Evolutionary conservation across 192 early-diverging fungal species (phyloP).

Genomic region (Gamsiella multidivaricata): DNA sequence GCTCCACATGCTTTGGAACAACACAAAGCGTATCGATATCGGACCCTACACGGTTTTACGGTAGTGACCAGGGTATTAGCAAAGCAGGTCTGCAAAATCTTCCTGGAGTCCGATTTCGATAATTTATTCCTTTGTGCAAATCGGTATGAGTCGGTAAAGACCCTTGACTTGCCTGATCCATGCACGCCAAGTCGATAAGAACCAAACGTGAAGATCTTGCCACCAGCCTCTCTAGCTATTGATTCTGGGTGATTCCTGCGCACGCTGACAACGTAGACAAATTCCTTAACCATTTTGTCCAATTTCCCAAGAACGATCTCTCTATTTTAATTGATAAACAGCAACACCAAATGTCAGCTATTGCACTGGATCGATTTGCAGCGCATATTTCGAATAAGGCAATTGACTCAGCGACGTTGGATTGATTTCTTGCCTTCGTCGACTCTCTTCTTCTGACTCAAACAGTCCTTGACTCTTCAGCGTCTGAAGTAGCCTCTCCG

Average conservation of each 20-base stretch:
- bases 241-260: constrained; percentile 82
- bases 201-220: constrained; percentile 98
- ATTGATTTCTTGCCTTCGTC: constrained; percentile 70
- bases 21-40: constrained; percentile 99
- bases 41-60: no score
- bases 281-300: constrained; percentile 89
- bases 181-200: constrained; percentile 97
- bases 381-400: no score
- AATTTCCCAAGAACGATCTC: constrained; percentile 91
- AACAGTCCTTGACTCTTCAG: constrained; percentile 83
- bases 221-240: constrained; percentile 87
- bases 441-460: constrained; percentile 88
- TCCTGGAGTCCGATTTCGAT: no score
- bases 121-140: no score
- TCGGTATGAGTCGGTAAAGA: no score
- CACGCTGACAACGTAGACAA: constrained; percentile 84
- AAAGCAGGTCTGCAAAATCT: no score
- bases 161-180: constrained; percentile 73
- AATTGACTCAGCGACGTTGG: not conserved
- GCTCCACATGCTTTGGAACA: constrained; percentile 85
- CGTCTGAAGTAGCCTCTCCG: constrained; percentile 75
- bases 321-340: constrained; percentile 54
- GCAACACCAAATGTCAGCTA: not conserved
- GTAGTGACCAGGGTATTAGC: no score
- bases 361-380: not conserved